These are phyloP conservation scores for Tolypocladium inflatum DNA, from an alignment of 2,329 filamentous ascomycete species.

Conservation along the genomic window DNA sequence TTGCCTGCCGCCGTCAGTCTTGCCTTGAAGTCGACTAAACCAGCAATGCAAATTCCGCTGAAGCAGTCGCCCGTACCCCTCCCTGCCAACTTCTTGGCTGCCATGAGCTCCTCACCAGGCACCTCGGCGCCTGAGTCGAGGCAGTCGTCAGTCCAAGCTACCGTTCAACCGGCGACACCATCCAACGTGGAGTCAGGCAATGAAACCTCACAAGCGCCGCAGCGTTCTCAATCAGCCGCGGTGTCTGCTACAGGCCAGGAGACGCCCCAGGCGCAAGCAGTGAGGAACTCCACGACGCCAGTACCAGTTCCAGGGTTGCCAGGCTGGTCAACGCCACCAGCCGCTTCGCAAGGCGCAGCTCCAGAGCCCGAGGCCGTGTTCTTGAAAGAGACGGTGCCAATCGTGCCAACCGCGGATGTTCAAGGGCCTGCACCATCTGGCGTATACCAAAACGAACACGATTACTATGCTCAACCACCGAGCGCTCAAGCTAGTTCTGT, in stretches of 20 bases:
- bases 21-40: constrained; percentile 17
- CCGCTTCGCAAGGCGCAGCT: not conserved
- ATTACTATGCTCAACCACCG: not conserved
- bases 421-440: not conserved
- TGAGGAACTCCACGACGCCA: constrained; percentile 17
- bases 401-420: not conserved
- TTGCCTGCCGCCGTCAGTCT: constrained; percentile 12
- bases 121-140: constrained; percentile 1
- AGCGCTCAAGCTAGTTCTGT: not conserved
- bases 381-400: not conserved
- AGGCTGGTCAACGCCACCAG: not conserved
- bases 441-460: not conserved
- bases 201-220: not conserved
- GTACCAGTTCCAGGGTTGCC: constrained; percentile 20
- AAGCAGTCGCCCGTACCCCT: constrained; percentile 35
- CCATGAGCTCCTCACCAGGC: constrained; percentile 22
- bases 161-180: not conserved
- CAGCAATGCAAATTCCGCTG: constrained; percentile 20
- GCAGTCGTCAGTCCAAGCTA: not conserved
- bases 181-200: not conserved
- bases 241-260: not conserved
- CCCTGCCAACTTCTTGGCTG: constrained; percentile 32
- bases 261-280: not conserved
- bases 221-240: no score
- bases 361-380: not conserved